Percentiles rank a stretch among this genome's conserved stretches.
These are phyloP conservation scores for Aspergillus pseudonomiae DNA, from an alignment of 2,329 filamentous ascomycete genomes.

Conservation along the genomic window DNA sequence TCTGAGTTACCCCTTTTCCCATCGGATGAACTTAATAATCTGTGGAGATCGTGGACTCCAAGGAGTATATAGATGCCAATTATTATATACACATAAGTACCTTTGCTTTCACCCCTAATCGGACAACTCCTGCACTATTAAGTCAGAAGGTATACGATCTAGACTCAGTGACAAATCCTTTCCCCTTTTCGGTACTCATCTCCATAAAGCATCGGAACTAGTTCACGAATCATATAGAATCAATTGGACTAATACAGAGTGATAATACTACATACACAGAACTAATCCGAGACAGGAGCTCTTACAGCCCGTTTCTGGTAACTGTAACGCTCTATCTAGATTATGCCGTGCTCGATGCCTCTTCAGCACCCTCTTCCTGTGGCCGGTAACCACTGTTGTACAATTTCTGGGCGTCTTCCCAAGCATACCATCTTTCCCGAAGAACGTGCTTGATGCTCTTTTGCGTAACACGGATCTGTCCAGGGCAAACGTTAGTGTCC, in stretches of 20 bases:
- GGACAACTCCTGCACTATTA: neutral
- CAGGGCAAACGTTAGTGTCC: neutral
- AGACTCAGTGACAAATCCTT: neutral
- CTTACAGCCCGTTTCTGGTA: neutral
- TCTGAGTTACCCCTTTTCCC: neutral
- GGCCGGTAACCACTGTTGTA: slow-evolving; percentile 42
- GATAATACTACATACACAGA: slow-evolving; percentile 11
- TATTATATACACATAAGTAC: neutral
- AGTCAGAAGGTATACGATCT: neutral
- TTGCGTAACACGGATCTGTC: slow-evolving; percentile 75
- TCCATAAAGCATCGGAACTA: neutral
- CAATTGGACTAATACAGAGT: slow-evolving; percentile 4
- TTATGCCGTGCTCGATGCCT: slow-evolving; percentile 3
- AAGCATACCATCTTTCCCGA: slow-evolving; percentile 86
- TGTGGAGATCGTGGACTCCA: neutral
- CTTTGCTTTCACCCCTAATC: neutral
- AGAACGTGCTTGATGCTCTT: slow-evolving; percentile 79
- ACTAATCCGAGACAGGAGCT: neutral
- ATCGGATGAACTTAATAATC: neutral
- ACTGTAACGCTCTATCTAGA: neutral
- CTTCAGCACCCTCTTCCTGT: slow-evolving; percentile 30
- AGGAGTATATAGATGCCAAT: slow-evolving; percentile 2
- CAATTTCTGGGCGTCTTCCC: slow-evolving; percentile 53
- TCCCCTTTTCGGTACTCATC: neutral
- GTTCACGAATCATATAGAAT: neutral